A percentile compares a stretch with the other conserved stretches of the same genome.
Conservation (phyloP, 148 eudicot species). For the Amaranthus hypochondriacus region DNA sequence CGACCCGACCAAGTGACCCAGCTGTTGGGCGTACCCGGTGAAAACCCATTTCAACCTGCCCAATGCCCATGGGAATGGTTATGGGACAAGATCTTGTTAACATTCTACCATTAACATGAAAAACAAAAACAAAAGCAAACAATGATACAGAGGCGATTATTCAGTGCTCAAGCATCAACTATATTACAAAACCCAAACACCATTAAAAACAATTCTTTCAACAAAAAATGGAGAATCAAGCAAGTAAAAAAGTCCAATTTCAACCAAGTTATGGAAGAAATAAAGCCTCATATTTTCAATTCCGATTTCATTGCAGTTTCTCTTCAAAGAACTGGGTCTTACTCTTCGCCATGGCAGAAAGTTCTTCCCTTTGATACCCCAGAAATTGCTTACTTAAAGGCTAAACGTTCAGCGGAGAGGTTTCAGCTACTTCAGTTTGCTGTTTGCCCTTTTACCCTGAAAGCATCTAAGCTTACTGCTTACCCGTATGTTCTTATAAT, state of each 20-base stretch:
- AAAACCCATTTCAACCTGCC: background rate
- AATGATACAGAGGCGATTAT: slow-evolving; percentile 32
- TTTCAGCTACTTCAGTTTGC: slow-evolving; percentile 84
- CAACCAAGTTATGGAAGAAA: slow-evolving; percentile 37
- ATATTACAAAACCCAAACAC: slow-evolving; percentile 14
- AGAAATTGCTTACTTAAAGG: slow-evolving; percentile 63
- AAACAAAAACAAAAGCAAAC: background rate
- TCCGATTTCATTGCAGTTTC: slow-evolving; percentile 73
- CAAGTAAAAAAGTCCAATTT: slow-evolving; percentile 77
- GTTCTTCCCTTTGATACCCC: slow-evolving; percentile 58
- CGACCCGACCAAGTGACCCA: too few relatives aligned
- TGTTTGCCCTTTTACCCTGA: slow-evolving; percentile 69
- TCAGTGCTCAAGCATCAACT: slow-evolving; percentile 26
- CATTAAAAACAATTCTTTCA: background rate
- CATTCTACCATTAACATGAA: background rate
- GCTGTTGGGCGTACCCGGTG: too few relatives aligned
- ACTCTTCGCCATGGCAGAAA: slow-evolving; percentile 77
- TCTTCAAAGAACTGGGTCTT: slow-evolving; percentile 68
- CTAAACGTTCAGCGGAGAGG: slow-evolving; percentile 61
- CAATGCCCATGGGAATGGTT: background rate
- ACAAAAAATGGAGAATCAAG: slow-evolving; percentile 48
- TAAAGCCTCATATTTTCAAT: slow-evolving; percentile 37
- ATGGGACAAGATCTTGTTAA: too few relatives aligned
- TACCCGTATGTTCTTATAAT: slow-evolving; percentile 50
- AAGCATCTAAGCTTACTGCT: slow-evolving; percentile 59